Evolutionary conservation across 2,329 filamentous ascomycete genomes (phyloP), one percentile per base, ranked within the genome.

Genomic region (Exophiala calicioides): DNA sequence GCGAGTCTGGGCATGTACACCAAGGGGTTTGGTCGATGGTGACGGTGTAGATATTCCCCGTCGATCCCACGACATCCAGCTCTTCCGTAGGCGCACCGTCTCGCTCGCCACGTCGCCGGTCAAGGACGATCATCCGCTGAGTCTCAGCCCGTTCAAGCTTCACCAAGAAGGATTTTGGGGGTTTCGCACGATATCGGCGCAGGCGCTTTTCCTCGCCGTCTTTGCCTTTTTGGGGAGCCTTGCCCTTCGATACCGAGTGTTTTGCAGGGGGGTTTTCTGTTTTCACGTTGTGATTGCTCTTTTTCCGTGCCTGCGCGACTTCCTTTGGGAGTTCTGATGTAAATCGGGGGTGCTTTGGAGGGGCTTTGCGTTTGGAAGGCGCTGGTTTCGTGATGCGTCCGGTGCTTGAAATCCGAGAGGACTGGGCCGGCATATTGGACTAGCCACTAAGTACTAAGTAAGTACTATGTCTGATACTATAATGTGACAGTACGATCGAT

Each of bases 31-130:
- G 74, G 47, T 66, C 63, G 42, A 85, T 76, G 8, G 63, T 69
- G 24, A 81, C 58, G 3, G 69, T 75, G 63, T 85, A 84, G 13
- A 84, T 65, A 55, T 84, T 84, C 12, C 81, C 81, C 0, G 79
- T 83, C 4, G 74, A 72, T 13, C 82, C 82, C 23, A 79, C 78
- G 38, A 85, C 74, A 16, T 76, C 66, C 42, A 83, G 72, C 2
- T 62, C 68, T 58, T 84, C 78, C 44, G 68, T 65, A 0, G 73
- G 76, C 2, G 62, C 63, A 6, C 72, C 65, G 1, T 71, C 67
- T 9, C 55, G 50, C 4, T 68, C 72, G 4, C 68, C 70, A 7
- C 74, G 65, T 39, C 62, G 68, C 32, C 80, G 72, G 31, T 74
- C 71, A 16, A 84, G 68, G 5, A 83, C 72, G 44, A 78, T 80